Evolutionary conservation across 495 filamentous ascomycete species (phyloP), one percentile per base, ranked within the genome.

Genomic region (Talaromyces borbonicus): DNA sequence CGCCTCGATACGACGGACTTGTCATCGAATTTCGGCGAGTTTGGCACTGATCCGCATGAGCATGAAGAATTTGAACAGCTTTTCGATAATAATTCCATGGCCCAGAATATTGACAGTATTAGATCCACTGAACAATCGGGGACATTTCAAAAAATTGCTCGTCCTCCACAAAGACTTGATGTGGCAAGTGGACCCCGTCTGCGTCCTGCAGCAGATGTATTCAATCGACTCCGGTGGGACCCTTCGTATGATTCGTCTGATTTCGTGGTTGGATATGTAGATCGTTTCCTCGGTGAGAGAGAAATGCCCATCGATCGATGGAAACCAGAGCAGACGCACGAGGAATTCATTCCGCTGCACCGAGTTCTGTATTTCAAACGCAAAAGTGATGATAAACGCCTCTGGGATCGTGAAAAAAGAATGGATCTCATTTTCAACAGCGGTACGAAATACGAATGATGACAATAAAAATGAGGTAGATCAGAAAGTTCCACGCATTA

Each of bases 301-400:
- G 84, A 90, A 60, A 75, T 78, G 43, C 55, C 64, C 5, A 60
- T 87, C 7, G 73, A 72, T 37, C 65, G 67, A 24, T 90, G 86
- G 85, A 85, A 82, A 62, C 74, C 63, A 15, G 85, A 90, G 48
- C 69, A 78, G 33, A 90, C 84, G 20, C 81, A 90, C 50, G 81
- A 90, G 52, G 86, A 90, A 49, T 90, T 88, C 54, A 90, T 90
- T 51, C 87, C 87, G 6, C 75, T 83, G 61, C 86, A 90, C 62
- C 73, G 87, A 4, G 81, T 90, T 39, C 42, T 84, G 40, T 87
- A 82, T 50, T 87, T 90, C 50, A 77, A 74, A 57, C 68, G 72
- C 39, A 73, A 61, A 52, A 57, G 58, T 5, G 62, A 74, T 47
- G 68, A 63, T 9, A 59, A 66, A 11, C 56, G 68, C 25, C 66